Base-by-base conservation (phyloP, 257 asterid genomes). In the Plantago elongata region DNA sequence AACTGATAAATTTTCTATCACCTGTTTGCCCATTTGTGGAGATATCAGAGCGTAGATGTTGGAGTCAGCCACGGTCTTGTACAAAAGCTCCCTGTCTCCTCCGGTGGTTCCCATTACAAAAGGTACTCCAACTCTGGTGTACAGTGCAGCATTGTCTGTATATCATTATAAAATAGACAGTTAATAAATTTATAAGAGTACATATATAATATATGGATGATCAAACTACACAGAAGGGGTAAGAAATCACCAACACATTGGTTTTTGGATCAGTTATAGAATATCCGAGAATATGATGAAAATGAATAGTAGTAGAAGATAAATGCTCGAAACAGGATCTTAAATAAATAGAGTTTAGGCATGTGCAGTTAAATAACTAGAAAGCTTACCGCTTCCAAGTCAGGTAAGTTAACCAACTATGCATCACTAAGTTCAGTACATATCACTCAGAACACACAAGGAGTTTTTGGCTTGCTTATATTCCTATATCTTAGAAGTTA, bases 1-100 rank as follows among this genome's bases (percentile, higher is more conserved):
- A 45, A 15, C 42, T 7, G 45, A 45, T 11, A 13, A 11, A 57
- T 46, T 63, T 52, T 54, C 14, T 60, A 45, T 59, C 76, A 93
- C 99, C 99, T 93, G 99, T 75, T 93, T 93, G 63, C 99, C 99
- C 99, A 93, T 93, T 81, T 93, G 99, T 15, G 99, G 99, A 45
- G 99, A 93, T 79, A 93, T 93, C 71, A 93, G 97, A 64, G 97
- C 96, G 78, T 83, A 87, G 51, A 72, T 72, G 59, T 79, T 83
- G 4, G 99, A 83, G 66, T 83, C 92, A 49, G 68, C 69, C n/a
- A 87, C 95, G 22, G 96, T 85, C 81, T 89, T 89, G 68, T 74
- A 78, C 58, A 93, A 75, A 64, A 60, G 84, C 57, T 93, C 95
- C 79, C 99, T 89, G 64, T 93, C 96, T 69, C 99, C 99, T 56